These are phyloP conservation scores for Paraconiothyrium brasiliense DNA, from an alignment of 2,329 filamentous ascomycete species.

Conservation along the genomic window DNA sequence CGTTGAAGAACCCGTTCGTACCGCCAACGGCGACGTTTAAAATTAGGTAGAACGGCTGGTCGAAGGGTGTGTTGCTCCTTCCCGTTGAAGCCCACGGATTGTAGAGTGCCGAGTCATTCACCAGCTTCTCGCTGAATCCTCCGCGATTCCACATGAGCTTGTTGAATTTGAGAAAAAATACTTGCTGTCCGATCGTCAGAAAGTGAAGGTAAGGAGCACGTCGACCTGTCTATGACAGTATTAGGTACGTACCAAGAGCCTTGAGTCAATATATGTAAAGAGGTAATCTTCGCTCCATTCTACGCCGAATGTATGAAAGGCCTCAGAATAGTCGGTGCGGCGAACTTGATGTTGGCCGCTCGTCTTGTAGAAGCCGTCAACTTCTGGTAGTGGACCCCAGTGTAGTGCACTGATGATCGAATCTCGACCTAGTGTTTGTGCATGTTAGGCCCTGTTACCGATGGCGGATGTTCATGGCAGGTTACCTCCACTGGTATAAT, in stretches of 20 bases:
- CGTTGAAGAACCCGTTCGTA: slow-evolving; percentile 79
- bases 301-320: slow-evolving; percentile 75
- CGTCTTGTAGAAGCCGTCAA: slow-evolving; percentile 33
- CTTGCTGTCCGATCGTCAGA: slow-evolving; percentile 62
- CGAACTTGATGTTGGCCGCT: slow-evolving; percentile 51
- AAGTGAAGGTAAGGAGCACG: not conserved
- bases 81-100: slow-evolving; percentile 72
- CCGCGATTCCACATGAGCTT: slow-evolving; percentile 70
- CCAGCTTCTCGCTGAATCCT: slow-evolving; percentile 67
- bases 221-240: not conserved
- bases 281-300: slow-evolving; percentile 83
- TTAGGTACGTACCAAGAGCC: slow-evolving; percentile 58
- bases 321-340: slow-evolving; percentile 74
- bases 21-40: slow-evolving; percentile 78
- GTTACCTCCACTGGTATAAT: slow-evolving; percentile 73
- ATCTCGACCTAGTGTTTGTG: slow-evolving; percentile 62
- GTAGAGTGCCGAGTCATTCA: slow-evolving; percentile 70
- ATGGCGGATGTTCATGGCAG: not conserved
- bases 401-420: slow-evolving; percentile 80
- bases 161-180: slow-evolving; percentile 78
- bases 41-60: slow-evolving; percentile 77
- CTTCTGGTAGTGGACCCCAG: slow-evolving; percentile 66
- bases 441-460: not conserved
- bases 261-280: slow-evolving; percentile 83
- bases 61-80: slow-evolving; percentile 72